phyloP scores from a whole-genome alignment of 2,329 filamentous ascomycete genomes.

The Microdochium bolleyi region DNA sequence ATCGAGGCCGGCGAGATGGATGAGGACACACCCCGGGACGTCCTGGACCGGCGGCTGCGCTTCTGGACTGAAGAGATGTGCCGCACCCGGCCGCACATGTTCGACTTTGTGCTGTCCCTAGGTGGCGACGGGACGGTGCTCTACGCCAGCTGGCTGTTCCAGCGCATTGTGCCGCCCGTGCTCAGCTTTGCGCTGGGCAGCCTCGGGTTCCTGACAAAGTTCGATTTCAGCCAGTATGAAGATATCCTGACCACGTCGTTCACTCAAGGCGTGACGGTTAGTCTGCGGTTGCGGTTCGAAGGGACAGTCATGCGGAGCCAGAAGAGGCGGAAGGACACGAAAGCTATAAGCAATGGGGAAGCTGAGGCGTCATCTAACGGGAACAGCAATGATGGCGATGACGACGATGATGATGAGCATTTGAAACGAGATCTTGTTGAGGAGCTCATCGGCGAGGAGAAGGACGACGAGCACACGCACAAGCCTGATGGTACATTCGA shows the following conservation, averaged over 20 bases:
- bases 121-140: slow-evolving; percentile 96
- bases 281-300: slow-evolving; percentile 81
- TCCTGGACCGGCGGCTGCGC: slow-evolving; percentile 48
- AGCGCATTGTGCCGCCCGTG: slow-evolving; percentile 87
- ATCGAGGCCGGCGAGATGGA: slow-evolving; percentile 24
- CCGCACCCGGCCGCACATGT: slow-evolving; percentile 68
- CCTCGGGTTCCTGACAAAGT: slow-evolving; percentile 91
- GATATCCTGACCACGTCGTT: slow-evolving; percentile 66
- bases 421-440: slow-evolving; percentile 67
- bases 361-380: background rate
- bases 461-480: slow-evolving; percentile 78
- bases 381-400: slow-evolving; percentile 14
- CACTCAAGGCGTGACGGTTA: slow-evolving; percentile 78
- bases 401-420: slow-evolving; percentile 28
- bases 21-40: slow-evolving; percentile 22
- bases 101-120: slow-evolving; percentile 88
- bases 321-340: slow-evolving; percentile 27
- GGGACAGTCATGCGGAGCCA: slow-evolving; percentile 84
- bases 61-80: slow-evolving; percentile 84
- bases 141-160: slow-evolving; percentile 95
- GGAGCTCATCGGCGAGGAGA: slow-evolving; percentile 80
- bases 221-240: slow-evolving; percentile 74
- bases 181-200: slow-evolving; percentile 88
- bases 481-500: slow-evolving; percentile 76
- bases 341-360: slow-evolving; percentile 9